Percentiles rank a stretch among this genome's conserved stretches.
Conservation (phyloP, 2,329 filamentous ascomycete genomes). For the Daldinia sp. region DNA sequence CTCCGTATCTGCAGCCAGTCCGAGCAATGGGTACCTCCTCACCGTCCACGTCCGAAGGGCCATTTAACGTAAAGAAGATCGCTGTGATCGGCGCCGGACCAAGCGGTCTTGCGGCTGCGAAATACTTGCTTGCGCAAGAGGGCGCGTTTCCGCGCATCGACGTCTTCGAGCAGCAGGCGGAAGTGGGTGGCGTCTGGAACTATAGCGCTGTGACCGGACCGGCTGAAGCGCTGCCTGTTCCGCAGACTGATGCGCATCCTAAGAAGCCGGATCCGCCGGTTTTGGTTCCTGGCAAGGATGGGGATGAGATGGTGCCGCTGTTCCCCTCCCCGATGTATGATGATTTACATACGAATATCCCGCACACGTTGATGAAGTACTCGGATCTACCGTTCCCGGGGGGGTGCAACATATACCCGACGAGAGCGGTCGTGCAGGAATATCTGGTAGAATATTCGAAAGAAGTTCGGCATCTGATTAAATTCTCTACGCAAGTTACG, state of each 20-base stretch:
- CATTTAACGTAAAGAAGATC: constrained; percentile 66
- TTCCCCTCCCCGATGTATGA: constrained; percentile 90
- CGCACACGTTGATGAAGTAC: constrained; percentile 81
- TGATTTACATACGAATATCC: constrained; percentile 85
- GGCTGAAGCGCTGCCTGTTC: constrained; percentile 67
- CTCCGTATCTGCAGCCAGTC: not conserved
- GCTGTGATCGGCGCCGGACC: constrained; percentile 87
- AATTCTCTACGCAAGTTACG: constrained; percentile 76
- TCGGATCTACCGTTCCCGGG: constrained; percentile 72
- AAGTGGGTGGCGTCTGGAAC: constrained; percentile 87
- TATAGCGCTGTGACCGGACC: constrained; percentile 63
- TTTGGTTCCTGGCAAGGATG: constrained; percentile 48
- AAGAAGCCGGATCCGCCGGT: constrained; percentile 66
- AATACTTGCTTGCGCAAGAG: constrained; percentile 77
- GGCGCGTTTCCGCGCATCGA: constrained; percentile 70
- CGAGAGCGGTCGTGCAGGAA: constrained; percentile 71
- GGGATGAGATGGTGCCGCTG: constrained; percentile 53
- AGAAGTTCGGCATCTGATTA: constrained; percentile 72
- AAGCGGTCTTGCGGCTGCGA: constrained; percentile 78
- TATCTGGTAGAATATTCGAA: constrained; percentile 79
- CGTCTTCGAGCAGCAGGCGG: constrained; percentile 81
- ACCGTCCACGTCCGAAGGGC: constrained; percentile 4
- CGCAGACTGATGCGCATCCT: constrained; percentile 44
- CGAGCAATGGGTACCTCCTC: constrained; percentile 25
- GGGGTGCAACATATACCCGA: constrained; percentile 76